phyloP scores from a whole-genome alignment of 2,329 filamentous ascomycete species.

The Mycosphaerella arachidis region DNA sequence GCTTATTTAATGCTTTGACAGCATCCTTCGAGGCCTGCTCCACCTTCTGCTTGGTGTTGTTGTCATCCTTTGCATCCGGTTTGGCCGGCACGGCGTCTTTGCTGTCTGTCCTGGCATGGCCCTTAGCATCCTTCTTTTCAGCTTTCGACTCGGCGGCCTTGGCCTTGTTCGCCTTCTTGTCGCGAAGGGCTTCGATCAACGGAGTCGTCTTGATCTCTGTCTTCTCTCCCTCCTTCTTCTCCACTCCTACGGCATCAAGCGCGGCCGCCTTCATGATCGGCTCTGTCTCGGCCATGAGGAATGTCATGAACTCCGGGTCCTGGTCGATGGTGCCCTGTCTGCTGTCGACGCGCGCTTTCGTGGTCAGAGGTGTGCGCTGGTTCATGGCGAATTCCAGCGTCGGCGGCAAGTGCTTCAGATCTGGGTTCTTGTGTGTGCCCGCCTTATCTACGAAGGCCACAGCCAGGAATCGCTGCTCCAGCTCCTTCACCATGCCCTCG shows the following conservation, averaged over 20 bases:
- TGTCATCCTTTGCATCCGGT: slow-evolving; percentile 32
- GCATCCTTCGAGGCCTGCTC: slow-evolving; percentile 45
- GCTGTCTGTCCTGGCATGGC: slow-evolving; percentile 29
- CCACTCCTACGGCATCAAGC: slow-evolving; percentile 47
- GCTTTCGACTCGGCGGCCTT: slow-evolving; percentile 26
- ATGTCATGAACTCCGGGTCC: slow-evolving; percentile 91
- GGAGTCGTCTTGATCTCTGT: slow-evolving; percentile 76
- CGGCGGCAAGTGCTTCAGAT: slow-evolving; percentile 68
- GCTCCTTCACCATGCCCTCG: slow-evolving; percentile 59
- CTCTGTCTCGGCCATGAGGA: slow-evolving; percentile 82
- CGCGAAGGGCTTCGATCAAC: slow-evolving; percentile 80
- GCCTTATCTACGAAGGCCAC: slow-evolving; percentile 76
- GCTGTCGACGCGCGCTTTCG: slow-evolving; percentile 70
- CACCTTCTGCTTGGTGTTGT: slow-evolving; percentile 31
- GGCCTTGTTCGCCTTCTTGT: slow-evolving; percentile 45
- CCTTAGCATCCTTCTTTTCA: slow-evolving; percentile 32
- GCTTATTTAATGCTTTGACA: slow-evolving; percentile 54
- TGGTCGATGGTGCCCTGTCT: slow-evolving; percentile 94
- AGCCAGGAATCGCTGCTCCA: slow-evolving; percentile 67
- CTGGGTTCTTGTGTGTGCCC: slow-evolving; percentile 65
- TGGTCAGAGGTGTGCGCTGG: slow-evolving; percentile 68
- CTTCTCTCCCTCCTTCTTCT: slow-evolving; percentile 44
- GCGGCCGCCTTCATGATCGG: slow-evolving; percentile 54
- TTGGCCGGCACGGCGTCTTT: slow-evolving; percentile 28
- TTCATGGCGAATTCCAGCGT: slow-evolving; percentile 77